Evolutionary conservation across 352 stramenopile species (phyloP).

Genomic region (Globisporangium nagaii): DNA sequence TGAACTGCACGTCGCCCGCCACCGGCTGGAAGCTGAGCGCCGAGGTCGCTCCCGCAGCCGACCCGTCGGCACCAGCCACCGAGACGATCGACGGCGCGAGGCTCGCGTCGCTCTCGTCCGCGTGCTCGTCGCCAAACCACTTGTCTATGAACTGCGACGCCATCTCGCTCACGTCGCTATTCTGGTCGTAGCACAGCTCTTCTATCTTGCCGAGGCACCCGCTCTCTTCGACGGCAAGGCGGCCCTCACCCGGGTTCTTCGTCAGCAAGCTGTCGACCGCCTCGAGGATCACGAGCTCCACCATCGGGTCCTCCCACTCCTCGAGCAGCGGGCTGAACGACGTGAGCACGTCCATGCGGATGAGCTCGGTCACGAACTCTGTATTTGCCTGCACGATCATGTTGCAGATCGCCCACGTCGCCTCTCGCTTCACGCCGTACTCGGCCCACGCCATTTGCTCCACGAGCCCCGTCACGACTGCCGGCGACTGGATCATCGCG

Average conservation of each 20-base stretch:
- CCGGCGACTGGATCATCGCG: constrained; percentile 65
- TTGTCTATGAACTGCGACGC: constrained; percentile 77
- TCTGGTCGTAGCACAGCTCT: constrained; percentile 77
- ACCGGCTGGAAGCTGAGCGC: constrained; percentile 70
- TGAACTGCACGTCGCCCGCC: constrained; percentile 59
- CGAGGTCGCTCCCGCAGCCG: constrained; percentile 22
- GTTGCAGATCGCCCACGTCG: constrained; percentile 85
- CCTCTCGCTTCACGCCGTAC: constrained; percentile 79
- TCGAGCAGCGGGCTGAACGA: constrained; percentile 71
- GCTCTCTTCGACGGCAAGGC: constrained; percentile 73
- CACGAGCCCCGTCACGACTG: constrained; percentile 56
- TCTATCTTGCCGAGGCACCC: constrained; percentile 74
- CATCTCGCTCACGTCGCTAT: constrained; percentile 71
- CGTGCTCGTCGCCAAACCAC: constrained; percentile 58
- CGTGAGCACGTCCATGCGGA: constrained; percentile 67
- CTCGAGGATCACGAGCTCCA: constrained; percentile 83
- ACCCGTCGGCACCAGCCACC: background rate
- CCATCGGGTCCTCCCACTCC: constrained; percentile 82
- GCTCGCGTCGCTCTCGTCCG: constrained; percentile 38
- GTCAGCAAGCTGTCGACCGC: constrained; percentile 66
- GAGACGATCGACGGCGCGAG: constrained; percentile 47
- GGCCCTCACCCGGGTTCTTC: constrained; percentile 55
- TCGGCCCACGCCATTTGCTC: constrained; percentile 87
- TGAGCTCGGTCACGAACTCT: constrained; percentile 56
- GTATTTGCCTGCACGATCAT: constrained; percentile 67